These are phyloP conservation scores for Monosporascus sp. DNA, from an alignment of 2,329 filamentous ascomycete species.

Conservation along the genomic window DNA sequence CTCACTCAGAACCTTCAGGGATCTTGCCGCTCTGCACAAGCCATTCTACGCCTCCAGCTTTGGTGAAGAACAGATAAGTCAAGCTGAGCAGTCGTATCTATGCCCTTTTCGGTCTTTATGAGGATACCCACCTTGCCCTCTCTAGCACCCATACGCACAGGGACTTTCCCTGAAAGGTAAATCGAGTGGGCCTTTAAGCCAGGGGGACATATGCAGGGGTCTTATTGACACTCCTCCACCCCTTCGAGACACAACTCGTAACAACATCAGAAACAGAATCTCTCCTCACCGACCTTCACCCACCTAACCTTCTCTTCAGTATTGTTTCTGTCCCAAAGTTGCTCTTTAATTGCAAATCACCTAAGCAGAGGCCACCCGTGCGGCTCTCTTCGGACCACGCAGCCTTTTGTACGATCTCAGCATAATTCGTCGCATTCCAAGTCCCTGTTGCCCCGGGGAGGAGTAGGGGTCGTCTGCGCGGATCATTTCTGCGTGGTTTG, in stretches of 20 bases:
- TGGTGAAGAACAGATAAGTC: not conserved
- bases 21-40: not conserved
- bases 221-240: conserved; percentile 20
- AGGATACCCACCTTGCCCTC: conserved; percentile 2
- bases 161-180: conserved; percentile 12
- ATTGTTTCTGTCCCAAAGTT: conserved; percentile 22
- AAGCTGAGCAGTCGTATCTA: conserved; percentile 4
- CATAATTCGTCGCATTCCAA: no score
- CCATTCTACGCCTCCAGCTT: not conserved
- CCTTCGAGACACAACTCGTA: conserved; percentile 35
- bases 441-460: no score
- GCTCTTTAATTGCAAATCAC: conserved; percentile 6
- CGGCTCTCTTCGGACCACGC: not conserved
- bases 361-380: conserved; percentile 8
- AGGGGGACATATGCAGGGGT: conserved; percentile 21
- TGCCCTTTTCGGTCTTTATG: conserved; percentile 13
- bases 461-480: no score
- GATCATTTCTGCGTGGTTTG: no score
- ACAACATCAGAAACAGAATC: conserved; percentile 23
- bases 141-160: conserved; percentile 15
- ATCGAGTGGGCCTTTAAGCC: conserved; percentile 20
- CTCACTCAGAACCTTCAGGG: not conserved
- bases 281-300: conserved; percentile 25
- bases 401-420: no score
- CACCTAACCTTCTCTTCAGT: conserved; percentile 19